Conservation (phyloP, 2,329 filamentous ascomycete genomes). For the Paecilomyces dactylethromorphus region DNA sequence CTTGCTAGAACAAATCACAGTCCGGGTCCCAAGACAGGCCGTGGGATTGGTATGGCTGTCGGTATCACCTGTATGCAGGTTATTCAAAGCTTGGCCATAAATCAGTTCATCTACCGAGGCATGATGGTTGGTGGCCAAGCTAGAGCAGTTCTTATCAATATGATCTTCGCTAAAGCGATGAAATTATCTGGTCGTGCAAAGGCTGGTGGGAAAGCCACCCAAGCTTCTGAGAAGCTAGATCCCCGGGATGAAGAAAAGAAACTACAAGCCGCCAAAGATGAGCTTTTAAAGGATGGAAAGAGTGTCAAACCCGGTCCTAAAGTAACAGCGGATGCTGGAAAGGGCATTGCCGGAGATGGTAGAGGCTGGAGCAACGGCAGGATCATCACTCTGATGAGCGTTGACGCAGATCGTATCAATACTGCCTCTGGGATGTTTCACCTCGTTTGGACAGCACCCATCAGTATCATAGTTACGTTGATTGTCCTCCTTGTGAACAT, state of each 20-base stretch:
- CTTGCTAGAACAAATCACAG: conserved; percentile 47
- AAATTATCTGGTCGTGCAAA: conserved; percentile 79
- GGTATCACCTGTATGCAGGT: conserved; percentile 84
- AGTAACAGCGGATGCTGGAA: conserved; percentile 29
- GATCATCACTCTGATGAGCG: conserved; percentile 89
- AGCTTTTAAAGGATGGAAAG: conserved; percentile 29
- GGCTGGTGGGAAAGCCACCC: conserved; percentile 62
- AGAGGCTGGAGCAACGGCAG: conserved; percentile 87
- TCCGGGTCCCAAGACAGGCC: conserved; percentile 61
- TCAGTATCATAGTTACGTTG: conserved; percentile 72
- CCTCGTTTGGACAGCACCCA: conserved; percentile 79
- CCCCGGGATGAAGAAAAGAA: conserved; percentile 44
- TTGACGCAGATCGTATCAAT: conserved; percentile 89
- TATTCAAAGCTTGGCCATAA: conserved; percentile 70
- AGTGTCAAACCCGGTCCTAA: conserved; percentile 22
- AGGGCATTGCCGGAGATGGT: conserved; percentile 59
- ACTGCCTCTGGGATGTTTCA: conserved; percentile 86
- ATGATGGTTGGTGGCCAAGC: conserved; percentile 86
- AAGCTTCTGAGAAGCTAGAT: conserved; percentile 30
- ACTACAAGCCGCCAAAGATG: conserved; percentile 36
- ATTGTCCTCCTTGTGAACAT: conserved; percentile 78
- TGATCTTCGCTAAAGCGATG: conserved; percentile 92
- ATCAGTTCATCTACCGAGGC: conserved; percentile 87
- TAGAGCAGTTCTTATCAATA: conserved; percentile 71
- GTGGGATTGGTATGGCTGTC: conserved; percentile 74